These are phyloP conservation scores for Curvularia eragrostidis DNA, from an alignment of 2,329 filamentous ascomycete species.

Conservation along the genomic window DNA sequence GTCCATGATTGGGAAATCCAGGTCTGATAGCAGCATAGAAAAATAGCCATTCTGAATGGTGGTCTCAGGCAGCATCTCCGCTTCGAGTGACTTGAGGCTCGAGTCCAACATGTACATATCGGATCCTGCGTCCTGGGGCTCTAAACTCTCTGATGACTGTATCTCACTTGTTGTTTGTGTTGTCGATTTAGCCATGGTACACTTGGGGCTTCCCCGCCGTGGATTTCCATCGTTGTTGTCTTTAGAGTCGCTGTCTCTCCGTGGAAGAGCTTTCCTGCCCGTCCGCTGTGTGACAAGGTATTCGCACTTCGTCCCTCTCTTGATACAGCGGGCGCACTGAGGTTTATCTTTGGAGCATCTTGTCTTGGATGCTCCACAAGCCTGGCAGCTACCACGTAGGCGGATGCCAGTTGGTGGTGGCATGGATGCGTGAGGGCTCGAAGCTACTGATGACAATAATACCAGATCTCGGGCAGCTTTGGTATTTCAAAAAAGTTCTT, in stretches of 20 bases:
- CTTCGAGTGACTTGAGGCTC: not conserved
- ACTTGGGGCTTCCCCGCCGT: not conserved
- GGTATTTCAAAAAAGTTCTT: not conserved
- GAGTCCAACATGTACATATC: not conserved
- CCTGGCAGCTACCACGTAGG: slow-evolving; percentile 1
- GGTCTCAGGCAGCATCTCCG: not conserved
- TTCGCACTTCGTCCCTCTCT: slow-evolving; percentile 1
- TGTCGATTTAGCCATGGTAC: not conserved
- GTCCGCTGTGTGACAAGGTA: slow-evolving; percentile 5
- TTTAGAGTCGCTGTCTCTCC: not conserved
- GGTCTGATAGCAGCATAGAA: not conserved
- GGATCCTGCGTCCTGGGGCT: not conserved
- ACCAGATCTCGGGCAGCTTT: not conserved
- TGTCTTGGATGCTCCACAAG: slow-evolving; percentile 2
- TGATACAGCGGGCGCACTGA: not conserved
- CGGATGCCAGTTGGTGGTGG: slow-evolving; percentile 1
- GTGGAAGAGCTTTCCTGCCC: not conserved
- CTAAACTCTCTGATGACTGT: not conserved
- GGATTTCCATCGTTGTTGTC: not conserved
- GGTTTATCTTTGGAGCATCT: slow-evolving; percentile 3
- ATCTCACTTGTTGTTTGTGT: not conserved
- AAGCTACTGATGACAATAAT: not conserved
- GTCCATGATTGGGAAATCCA: not conserved
- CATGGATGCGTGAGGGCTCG: not conserved
- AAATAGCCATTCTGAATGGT: not conserved